Percentiles rank a stretch among this genome's conserved stretches.
These are phyloP conservation scores for Stropharia rugosoannulata DNA, from an alignment of 768 basidiomycete genomes.

Conservation along the genomic window DNA sequence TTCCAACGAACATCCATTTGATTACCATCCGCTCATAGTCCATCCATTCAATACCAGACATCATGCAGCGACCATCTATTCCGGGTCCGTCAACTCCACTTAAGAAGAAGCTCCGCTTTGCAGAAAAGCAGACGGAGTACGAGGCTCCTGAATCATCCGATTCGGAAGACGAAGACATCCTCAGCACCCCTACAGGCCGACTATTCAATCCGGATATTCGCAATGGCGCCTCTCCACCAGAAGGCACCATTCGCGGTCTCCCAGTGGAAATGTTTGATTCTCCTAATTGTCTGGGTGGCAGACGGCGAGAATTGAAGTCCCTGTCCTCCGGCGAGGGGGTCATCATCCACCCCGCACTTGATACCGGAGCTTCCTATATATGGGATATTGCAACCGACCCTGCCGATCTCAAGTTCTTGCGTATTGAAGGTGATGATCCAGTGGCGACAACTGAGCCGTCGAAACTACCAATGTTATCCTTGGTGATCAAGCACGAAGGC, in stretches of 20 bases:
- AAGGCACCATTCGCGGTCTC: background rate
- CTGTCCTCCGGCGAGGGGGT: background rate
- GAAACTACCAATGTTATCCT: background rate
- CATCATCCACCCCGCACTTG: background rate
- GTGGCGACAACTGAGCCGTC: background rate
- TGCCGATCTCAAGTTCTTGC: background rate
- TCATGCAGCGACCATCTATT: too few relatives aligned
- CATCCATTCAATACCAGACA: too few relatives aligned
- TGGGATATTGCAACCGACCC: constrained; percentile 1
- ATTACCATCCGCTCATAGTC: too few relatives aligned
- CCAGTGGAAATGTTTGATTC: background rate
- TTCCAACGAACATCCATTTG: too few relatives aligned
- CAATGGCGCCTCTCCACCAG: background rate
- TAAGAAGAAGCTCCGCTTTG: background rate
- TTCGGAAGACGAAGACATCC: background rate
- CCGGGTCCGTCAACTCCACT: background rate
- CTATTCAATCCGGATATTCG: background rate
- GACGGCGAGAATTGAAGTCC: background rate
- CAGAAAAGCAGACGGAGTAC: background rate
- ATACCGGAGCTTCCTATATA: background rate
- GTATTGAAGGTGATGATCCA: background rate
- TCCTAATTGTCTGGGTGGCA: background rate
- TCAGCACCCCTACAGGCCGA: background rate
- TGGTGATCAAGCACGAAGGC: background rate
- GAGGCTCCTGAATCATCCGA: background rate